Percentiles rank a stretch among this genome's conserved stretches.
These are phyloP conservation scores for Eimeria zaria DNA, from an alignment of 169 alveolate species.

Conservation along the genomic window DNA sequence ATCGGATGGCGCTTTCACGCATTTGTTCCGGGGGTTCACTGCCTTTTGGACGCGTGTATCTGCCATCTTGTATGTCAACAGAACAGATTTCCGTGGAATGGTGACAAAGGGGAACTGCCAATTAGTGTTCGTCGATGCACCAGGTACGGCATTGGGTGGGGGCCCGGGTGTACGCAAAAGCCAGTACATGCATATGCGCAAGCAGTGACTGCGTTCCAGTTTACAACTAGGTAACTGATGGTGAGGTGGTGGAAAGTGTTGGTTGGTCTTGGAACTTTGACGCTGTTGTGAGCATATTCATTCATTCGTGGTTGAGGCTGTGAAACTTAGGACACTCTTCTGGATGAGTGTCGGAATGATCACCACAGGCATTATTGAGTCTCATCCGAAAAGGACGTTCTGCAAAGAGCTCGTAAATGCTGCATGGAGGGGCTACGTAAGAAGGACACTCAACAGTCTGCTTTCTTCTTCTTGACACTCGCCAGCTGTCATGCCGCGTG, in stretches of 20 bases:
- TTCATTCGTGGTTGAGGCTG: background rate
- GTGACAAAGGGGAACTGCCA: conserved; percentile 89
- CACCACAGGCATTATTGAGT: conserved; percentile 89
- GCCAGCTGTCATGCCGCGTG: background rate
- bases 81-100: conserved; percentile 86
- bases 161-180: too few species aligned
- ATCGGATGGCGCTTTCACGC: background rate
- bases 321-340: background rate
- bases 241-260: background rate
- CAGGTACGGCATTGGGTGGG: conserved; percentile 87
- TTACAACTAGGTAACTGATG: background rate
- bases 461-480: background rate
- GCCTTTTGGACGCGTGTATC: background rate
- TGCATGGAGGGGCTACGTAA: conserved; percentile 93
- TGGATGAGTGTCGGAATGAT: background rate
- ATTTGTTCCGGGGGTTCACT: background rate
- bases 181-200: too few species aligned
- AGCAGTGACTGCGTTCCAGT: too few species aligned
- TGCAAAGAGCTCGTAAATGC: conserved; percentile 91
- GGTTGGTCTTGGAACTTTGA: background rate
- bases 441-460: background rate
- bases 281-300: background rate
- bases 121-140: conserved; percentile 92
- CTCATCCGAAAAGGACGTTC: conserved; percentile 91
- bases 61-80: conserved; percentile 9